Evolutionary conservation across 768 basidiomycete species (phyloP).

Genomic region (Galerina marginata): DNA sequence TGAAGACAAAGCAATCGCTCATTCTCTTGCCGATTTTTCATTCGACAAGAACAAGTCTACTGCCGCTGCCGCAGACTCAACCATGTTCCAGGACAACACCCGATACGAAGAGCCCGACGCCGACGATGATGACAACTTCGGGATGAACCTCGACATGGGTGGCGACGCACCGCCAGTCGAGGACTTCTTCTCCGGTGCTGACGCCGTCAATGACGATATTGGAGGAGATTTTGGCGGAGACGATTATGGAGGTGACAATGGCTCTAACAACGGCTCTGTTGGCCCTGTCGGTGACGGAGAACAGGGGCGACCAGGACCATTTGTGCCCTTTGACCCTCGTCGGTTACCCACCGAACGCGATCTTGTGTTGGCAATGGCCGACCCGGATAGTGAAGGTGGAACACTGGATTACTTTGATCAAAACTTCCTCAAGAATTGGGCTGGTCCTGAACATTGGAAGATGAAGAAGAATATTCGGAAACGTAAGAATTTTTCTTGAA

Average conservation of each 20-base stretch:
- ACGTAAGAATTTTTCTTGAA: constrained; percentile 50
- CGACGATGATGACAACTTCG: constrained; percentile 46
- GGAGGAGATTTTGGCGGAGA: constrained; percentile 44
- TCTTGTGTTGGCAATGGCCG: constrained; percentile 85
- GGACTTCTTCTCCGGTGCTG: constrained; percentile 45
- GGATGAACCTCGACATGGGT: constrained; percentile 30
- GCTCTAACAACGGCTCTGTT: constrained; percentile 50
- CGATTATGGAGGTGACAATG: constrained; percentile 47
- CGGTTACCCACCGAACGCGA: constrained; percentile 77
- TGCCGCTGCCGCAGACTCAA: constrained; percentile 63
- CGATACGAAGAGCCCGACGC: constrained; percentile 51
- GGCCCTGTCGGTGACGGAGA: constrained; percentile 47
- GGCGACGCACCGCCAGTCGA: constrained; percentile 27
- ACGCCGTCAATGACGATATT: constrained; percentile 46
- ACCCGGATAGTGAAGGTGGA: constrained; percentile 57
- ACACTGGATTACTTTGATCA: constrained; percentile 92
- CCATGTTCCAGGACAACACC: constrained; percentile 63
- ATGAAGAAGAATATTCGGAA: constrained; percentile 79
- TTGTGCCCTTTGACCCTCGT: constrained; percentile 86
- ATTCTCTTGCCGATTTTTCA: constrained; percentile 80
- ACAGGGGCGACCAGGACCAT: constrained; percentile 47
- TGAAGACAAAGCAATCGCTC: constrained; percentile 76
- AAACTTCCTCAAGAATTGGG: constrained; percentile 92
- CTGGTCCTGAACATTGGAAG: constrained; percentile 99
- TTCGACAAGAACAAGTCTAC: constrained; percentile 67